phyloP scores from a whole-genome alignment of 257 asterid species.

The Anisodus tanguticus region DNA sequence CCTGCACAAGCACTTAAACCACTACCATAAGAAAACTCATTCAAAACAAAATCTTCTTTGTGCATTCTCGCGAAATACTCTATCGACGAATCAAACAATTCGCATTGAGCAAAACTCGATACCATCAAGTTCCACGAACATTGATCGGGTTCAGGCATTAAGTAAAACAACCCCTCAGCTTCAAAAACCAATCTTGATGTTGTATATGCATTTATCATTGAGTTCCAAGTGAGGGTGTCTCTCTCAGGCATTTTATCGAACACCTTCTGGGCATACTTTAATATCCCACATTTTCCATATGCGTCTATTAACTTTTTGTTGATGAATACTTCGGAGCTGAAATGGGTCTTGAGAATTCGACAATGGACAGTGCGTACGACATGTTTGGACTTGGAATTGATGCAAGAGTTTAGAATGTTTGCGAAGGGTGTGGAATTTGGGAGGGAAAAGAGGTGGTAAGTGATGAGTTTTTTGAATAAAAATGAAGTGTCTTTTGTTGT shows the following conservation, averaged over 20 bases:
- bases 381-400: neutral
- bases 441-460: neutral
- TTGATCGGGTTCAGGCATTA: constrained; percentile 29
- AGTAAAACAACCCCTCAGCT: constrained; percentile 21
- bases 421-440: constrained; percentile 22
- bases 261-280: neutral
- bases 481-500: constrained; percentile 21
- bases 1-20: constrained; percentile 32
- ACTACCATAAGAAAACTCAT: constrained; percentile 34
- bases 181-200: constrained; percentile 20
- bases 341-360: constrained; percentile 21
- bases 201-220: constrained; percentile 30
- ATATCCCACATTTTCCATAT: constrained; percentile 6
- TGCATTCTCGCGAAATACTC: constrained; percentile 30
- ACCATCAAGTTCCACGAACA: constrained; percentile 37
- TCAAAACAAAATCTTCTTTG: constrained; percentile 28
- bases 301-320: constrained; percentile 15
- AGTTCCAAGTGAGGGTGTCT: constrained; percentile 31
- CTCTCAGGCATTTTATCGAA: constrained; percentile 33
- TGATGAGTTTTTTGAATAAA: constrained; percentile 24
- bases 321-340: constrained; percentile 25
- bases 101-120: constrained; percentile 31
- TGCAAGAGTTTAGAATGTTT: constrained; percentile 23
- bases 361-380: constrained; percentile 22
- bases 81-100: constrained; percentile 29